Conservation (phyloP, 163 green algal species). For the Trebouxia gelatinosa region DNA sequence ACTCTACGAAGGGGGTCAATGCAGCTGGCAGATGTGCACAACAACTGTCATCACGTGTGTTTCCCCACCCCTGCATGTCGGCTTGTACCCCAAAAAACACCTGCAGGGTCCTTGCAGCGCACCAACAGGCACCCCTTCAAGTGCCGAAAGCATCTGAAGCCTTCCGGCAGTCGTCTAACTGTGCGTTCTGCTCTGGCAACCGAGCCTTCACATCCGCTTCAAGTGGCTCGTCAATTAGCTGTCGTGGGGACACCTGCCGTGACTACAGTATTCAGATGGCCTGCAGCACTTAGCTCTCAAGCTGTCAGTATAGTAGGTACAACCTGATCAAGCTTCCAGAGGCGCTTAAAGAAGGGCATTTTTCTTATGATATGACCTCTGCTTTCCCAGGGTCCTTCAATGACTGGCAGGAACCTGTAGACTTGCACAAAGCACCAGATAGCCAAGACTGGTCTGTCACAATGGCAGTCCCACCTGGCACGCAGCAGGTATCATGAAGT, state of each 20-base stretch:
- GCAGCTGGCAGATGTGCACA: no score
- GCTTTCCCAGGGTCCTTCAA: slow-evolving; percentile 54
- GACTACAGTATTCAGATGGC: background rate
- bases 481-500: slow-evolving; percentile 41
- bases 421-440: slow-evolving; percentile 33
- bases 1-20: no score
- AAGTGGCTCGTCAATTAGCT: no score
- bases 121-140: background rate
- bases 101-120: background rate
- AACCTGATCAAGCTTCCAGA: background rate
- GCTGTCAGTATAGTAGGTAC: slow-evolving; percentile 6
- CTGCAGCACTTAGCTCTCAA: slow-evolving; percentile 1
- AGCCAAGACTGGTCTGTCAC: slow-evolving; percentile 53
- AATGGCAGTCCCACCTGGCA: slow-evolving; percentile 48
- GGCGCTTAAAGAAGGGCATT: background rate
- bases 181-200: background rate
- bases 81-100: no score
- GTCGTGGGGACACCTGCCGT: background rate
- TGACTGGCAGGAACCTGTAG: slow-evolving; percentile 50
- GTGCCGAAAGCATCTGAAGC: background rate
- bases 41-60: no score
- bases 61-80: no score
- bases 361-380: background rate
- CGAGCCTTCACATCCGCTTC: background rate
- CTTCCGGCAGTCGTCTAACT: background rate